Evolutionary conservation across 2,329 filamentous ascomycete genomes (phyloP), one percentile per base, ranked within the genome.

Genomic region (Chlorencoelia australis): DNA sequence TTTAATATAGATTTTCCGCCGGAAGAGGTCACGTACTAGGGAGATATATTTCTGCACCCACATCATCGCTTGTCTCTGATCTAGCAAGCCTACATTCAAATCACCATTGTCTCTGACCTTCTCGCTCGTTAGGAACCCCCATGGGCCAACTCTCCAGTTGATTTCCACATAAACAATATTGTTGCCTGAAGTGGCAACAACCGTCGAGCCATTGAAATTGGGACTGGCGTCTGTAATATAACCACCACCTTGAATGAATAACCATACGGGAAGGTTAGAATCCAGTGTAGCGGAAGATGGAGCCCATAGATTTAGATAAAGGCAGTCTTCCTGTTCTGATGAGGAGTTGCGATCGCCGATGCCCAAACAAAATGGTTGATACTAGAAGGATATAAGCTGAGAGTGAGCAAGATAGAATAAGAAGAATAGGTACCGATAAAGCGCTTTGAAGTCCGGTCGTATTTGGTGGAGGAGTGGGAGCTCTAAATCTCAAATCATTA

Each of bases 401-500:
- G 11, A 14, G 10, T 31, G 15, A 7, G 9, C 9, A 7, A 20
- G 11, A 17, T 30, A 7, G 11, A 33, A 18, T 11, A 22, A 33
- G 11, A 15, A 13, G 8, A 8, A 19, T 7, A 17, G 8, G 14
- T 39, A 35, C 37, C 19, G 18, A 16, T 24, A 35, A 27, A 9
- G 32, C 37, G 5, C 11, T 16, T n/a, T 35, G 37, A 8, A 27
- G 7, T 13, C 10, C 13, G 21, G 5, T 30, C 7, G 17, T 30
- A 8, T 10, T 26, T 28, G 25, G 37, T 6, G 37, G 37, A 6
- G 31, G 26, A 10, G 20, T 16, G 4, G 37, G 37, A 14, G 37
- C 71, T 30, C 67, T 64, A 52, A 86, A 88, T n/a, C 83, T 68
- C 38, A 82, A 53, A 4, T 68, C 47, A 3, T 75, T 78, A 4